Base-by-base conservation (phyloP, 139 green algal genomes). In the Auxenochlorella pyrenoidosa region DNA sequence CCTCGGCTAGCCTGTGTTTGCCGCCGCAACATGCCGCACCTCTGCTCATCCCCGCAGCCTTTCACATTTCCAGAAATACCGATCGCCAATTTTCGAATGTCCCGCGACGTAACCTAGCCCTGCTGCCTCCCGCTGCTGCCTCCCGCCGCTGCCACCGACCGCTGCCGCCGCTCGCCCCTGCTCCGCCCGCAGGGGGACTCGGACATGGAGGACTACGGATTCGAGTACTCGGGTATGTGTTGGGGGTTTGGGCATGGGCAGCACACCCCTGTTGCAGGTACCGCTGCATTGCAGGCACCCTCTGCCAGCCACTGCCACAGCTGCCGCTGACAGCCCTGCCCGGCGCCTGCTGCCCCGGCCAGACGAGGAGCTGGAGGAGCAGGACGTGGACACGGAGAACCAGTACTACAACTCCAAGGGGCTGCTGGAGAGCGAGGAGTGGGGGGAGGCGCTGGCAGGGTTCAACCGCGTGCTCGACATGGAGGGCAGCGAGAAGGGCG, bases 351-450 rank as follows among this genome's bases (percentile, higher is more conserved):
- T 51, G 73, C 73, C 40, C 73, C 94, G 0, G 24, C 30, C 51
- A 78, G 98, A 99, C 58, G 98, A 99, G 43, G 97, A 99, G 70
- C 95, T 97, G 60, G 93, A 94, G 44, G 97, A 99, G 86, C 94
- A 98, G 87, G 94, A 98, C 34, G 96, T 99, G 24, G 98, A 99
- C 85, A 98, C 99, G 32, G 98, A 99, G 77, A 99, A 99, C 88
- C 95, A 98, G 79, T 99, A 99, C 85, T 99, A 99, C 93, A 99
- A 99, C 84, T 95, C 94, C 58, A 99, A 99, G 92, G 97, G 96
- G 34, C 88, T 96, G 83, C 88, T 99, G 47, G 97, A 99, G 79
- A 89, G 87, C 43, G 94, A 95, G 18, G 93, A 97, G 43, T 87
- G 90, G 8, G 79, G 91, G 6, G 94, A 98, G 38, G 96, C 97